phyloP scores from a whole-genome alignment of 2,329 filamentous ascomycete species.

The Fusarium sp. region DNA sequence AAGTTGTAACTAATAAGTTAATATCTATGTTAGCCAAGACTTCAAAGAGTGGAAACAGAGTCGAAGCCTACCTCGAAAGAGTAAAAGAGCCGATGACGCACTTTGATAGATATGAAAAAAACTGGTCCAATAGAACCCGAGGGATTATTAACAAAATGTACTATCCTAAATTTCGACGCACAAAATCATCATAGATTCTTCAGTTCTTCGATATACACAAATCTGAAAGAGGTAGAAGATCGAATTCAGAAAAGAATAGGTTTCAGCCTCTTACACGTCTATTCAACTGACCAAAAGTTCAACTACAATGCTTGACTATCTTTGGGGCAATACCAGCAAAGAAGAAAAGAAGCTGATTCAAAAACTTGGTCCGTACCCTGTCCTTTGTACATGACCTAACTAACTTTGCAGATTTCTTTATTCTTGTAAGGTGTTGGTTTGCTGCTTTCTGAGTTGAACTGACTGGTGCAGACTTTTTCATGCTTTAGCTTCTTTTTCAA shows the following conservation, averaged over 20 bases:
- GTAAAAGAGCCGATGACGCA: not conserved
- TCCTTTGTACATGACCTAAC: not conserved
- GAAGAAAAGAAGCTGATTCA: constrained; percentile 35
- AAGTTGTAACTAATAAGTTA: not conserved
- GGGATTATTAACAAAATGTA: constrained; percentile 19
- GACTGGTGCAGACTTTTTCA: constrained; percentile 5
- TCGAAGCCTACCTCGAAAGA: not conserved
- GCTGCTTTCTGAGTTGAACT: accelerated
- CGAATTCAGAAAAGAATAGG: not conserved
- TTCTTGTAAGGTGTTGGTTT: constrained; percentile 35
- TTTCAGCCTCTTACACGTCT: not conserved
- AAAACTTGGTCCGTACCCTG: constrained; percentile 21
- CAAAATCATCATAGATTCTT: not conserved
- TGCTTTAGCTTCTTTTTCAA: constrained; percentile 39
- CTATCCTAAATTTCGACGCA: not conserved
- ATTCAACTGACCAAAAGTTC: not conserved
- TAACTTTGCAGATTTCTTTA: constrained; percentile 45
- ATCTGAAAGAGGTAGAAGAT: not conserved
- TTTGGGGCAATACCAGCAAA: constrained; percentile 31
- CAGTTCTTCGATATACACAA: not conserved
- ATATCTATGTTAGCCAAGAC: not conserved
- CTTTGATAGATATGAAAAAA: constrained; percentile 14
- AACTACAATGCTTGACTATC: constrained; percentile 19
- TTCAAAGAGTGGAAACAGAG: not conserved
- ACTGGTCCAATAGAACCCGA: constrained; percentile 7